These are phyloP conservation scores for Kappamyces sp. DNA, from an alignment of 192 early-diverging fungal species.

Conservation along the genomic window DNA sequence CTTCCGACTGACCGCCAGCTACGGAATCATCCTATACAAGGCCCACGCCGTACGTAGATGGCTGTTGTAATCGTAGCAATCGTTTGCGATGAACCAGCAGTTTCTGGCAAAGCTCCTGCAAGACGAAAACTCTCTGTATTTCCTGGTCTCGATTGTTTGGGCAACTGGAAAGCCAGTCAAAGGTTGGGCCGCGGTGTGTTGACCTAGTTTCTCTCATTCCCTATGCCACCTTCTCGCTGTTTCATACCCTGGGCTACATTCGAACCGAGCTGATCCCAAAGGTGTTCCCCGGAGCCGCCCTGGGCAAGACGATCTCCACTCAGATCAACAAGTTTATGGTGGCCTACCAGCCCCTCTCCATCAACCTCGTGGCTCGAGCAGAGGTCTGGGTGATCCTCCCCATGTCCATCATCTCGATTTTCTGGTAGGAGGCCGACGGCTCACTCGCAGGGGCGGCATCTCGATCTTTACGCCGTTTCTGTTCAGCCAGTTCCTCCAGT, in stretches of 20 bases:
- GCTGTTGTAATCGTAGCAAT: no score
- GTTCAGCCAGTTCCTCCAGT: slow-evolving; percentile 59
- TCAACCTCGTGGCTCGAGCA: slow-evolving; percentile 57
- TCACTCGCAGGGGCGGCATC: no score
- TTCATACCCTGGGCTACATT: slow-evolving; percentile 66
- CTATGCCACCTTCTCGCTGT: slow-evolving; percentile 65
- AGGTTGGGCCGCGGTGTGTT: slow-evolving; percentile 38
- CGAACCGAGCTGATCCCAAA: slow-evolving; percentile 63
- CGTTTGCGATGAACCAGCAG: slow-evolving; percentile 42
- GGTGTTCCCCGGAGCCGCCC: slow-evolving; percentile 42
- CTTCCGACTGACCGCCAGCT: slow-evolving; percentile 5
- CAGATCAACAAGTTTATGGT: slow-evolving; percentile 44
- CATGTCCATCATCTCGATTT: slow-evolving; percentile 44
- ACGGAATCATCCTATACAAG: slow-evolving; percentile 70
- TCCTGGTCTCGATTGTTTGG: slow-evolving; percentile 67
- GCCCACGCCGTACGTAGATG: slow-evolving; percentile 65
- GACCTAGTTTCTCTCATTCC: slow-evolving; percentile 67
- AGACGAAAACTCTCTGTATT: slow-evolving; percentile 76
- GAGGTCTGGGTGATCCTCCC: slow-evolving; percentile 68
- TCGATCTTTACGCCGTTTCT: slow-evolving; percentile 66
- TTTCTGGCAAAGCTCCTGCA: slow-evolving; percentile 56
- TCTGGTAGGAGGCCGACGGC: no score
- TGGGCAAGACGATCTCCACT: slow-evolving; percentile 21
- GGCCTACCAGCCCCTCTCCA: slow-evolving; percentile 53
- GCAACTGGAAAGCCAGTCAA: slow-evolving; percentile 58